phyloP scores from a whole-genome alignment of 768 basidiomycete genomes.

The Aureoboletus auriporus region DNA sequence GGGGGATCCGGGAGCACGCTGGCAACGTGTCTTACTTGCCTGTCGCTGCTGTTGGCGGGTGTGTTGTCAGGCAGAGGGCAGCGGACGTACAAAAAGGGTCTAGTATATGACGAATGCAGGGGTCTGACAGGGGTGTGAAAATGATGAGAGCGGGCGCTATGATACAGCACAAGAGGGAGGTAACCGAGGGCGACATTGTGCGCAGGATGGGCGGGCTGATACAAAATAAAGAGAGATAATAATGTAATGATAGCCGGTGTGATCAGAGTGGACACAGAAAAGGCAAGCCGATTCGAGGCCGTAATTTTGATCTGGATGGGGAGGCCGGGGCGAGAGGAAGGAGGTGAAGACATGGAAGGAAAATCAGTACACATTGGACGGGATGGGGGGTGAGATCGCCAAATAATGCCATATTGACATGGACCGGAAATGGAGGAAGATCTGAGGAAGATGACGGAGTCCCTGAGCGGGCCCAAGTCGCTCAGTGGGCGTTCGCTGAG shows the following conservation, averaged over 20 bases:
- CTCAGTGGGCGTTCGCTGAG: slow-evolving; percentile 10
- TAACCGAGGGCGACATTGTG: background rate
- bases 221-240: no score
- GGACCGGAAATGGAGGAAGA: slow-evolving; percentile 23
- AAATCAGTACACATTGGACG: background rate
- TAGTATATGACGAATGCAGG: no score
- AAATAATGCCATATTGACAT: slow-evolving; percentile 18
- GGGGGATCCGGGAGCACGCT: slow-evolving; percentile 5
- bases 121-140: background rate
- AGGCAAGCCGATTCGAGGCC: background rate
- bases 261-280: background rate
- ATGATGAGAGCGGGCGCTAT: background rate
- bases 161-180: background rate
- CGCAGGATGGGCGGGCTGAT: no score
- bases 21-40: slow-evolving; percentile 6
- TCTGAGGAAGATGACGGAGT: slow-evolving; percentile 20
- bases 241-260: background rate
- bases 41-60: no score
- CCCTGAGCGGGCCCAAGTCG: slow-evolving; percentile 21
- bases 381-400: slow-evolving; percentile 17
- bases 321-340: background rate
- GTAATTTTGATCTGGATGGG: background rate
- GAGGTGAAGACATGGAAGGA: no score
- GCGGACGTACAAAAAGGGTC: no score
- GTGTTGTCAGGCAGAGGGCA: no score